phyloP scores from a whole-genome alignment of 2,329 filamentous ascomycete genomes.

The Fusarium nygamai region DNA sequence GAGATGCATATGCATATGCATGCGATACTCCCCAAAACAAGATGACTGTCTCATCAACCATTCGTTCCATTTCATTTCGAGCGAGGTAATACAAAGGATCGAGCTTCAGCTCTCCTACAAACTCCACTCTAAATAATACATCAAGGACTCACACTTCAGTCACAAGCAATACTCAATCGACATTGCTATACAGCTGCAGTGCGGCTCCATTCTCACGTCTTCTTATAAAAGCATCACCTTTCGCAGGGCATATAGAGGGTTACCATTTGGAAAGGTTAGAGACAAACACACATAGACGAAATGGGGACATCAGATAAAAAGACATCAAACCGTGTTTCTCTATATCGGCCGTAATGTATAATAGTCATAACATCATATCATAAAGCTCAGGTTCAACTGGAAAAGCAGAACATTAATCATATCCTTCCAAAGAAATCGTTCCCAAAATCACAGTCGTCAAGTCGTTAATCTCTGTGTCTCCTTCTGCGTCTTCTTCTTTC shows the following conservation, averaged over 20 bases:
- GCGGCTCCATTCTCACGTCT: not conserved
- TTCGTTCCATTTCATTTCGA: not conserved
- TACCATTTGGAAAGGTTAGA: not conserved
- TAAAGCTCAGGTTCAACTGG: constrained; percentile 13
- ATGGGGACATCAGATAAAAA: not conserved
- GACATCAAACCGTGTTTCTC: constrained; percentile 35
- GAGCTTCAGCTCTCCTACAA: not conserved
- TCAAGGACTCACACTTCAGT: not conserved
- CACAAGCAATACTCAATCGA: not conserved
- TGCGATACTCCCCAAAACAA: not conserved
- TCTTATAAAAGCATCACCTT: not conserved
- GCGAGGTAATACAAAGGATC: not conserved
- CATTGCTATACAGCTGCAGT: not conserved
- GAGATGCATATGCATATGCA: no score
- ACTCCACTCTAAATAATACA: not conserved
- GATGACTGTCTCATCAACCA: not conserved
- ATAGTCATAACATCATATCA: constrained; percentile 40
- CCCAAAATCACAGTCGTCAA: constrained; percentile 32
- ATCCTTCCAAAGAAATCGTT: constrained; percentile 30
- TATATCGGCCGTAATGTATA: constrained; percentile 43
- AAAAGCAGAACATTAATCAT: constrained; percentile 26
- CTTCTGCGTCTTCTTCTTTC: constrained; percentile 29
- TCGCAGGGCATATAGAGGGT: not conserved
- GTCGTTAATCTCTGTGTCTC: constrained; percentile 35
- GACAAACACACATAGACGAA: not conserved